phyloP scores from a whole-genome alignment of 2,329 filamentous ascomycete genomes.

The Chaetomiaceae sp. region DNA sequence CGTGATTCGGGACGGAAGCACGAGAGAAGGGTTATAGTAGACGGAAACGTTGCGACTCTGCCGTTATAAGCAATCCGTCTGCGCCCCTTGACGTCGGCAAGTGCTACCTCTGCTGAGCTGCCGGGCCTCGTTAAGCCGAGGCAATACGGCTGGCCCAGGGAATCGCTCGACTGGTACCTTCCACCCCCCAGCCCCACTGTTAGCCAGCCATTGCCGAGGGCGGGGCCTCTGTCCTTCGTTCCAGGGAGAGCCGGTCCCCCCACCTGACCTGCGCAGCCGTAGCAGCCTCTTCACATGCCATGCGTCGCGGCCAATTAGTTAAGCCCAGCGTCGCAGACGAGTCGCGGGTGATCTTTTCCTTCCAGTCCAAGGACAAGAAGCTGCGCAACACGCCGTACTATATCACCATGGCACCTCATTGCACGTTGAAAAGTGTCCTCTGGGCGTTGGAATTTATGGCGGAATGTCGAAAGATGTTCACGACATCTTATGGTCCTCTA shows the following conservation, averaged over 20 bases:
- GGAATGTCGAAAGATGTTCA: too few relatives aligned
- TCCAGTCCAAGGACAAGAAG: not conserved
- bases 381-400: not conserved
- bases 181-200: conserved; percentile 13
- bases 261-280: not conserved
- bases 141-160: conserved; percentile 17
- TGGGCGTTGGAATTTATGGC: too few relatives aligned
- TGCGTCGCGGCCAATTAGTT: conserved; percentile 4
- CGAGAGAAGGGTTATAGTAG: not conserved
- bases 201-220: conserved; percentile 22
- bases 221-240: conserved; percentile 14
- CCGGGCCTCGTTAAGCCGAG: conserved; percentile 23
- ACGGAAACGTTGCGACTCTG: conserved; percentile 10
- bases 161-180: too few relatives aligned
- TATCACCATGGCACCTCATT: too few relatives aligned
- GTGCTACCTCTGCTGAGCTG: conserved; percentile 15
- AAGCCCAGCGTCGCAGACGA: not conserved
- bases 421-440: too few relatives aligned
- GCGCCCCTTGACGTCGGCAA: conserved; percentile 21
- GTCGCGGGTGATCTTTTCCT: conserved; percentile 20
- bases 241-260: too few relatives aligned
- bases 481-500: too few relatives aligned
- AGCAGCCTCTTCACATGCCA: conserved; percentile 21
- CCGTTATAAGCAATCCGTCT: conserved; percentile 15
- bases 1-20: not conserved